Evolutionary conservation across 2,329 filamentous ascomycete genomes (phyloP).

Genomic region (Juglanconis oblonga): DNA sequence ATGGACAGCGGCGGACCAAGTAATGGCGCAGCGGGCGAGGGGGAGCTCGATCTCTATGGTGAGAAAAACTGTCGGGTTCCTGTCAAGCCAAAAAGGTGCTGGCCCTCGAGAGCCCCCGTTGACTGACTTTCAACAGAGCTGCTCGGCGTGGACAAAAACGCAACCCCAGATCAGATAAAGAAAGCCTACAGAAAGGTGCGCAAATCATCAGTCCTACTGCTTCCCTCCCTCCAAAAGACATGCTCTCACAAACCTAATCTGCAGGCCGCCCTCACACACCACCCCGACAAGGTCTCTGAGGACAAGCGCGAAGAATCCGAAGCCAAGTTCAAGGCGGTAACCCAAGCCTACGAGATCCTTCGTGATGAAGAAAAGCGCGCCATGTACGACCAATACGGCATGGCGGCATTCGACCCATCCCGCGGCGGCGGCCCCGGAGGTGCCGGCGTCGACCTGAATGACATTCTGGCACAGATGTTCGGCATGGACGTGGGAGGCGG

Average conservation of each 20-base stretch:
- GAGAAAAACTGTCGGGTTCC: slow-evolving; percentile 17
- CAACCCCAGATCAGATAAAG: slow-evolving; percentile 79
- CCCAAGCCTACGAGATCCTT: slow-evolving; percentile 96
- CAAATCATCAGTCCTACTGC: slow-evolving; percentile 10
- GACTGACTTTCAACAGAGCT: slow-evolving; percentile 55
- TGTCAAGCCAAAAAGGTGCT: not conserved
- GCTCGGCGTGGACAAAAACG: slow-evolving; percentile 69
- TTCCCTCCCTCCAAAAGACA: slow-evolving; percentile 1
- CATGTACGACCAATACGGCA: slow-evolving; percentile 90
- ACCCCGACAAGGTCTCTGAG: slow-evolving; percentile 94
- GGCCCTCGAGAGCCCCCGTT: not conserved
- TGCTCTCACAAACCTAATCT: slow-evolving; percentile 18
- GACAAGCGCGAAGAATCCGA: slow-evolving; percentile 82
- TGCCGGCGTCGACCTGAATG: slow-evolving; percentile 80
- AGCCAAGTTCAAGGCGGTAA: slow-evolving; percentile 86
- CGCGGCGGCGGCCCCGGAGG: slow-evolving; percentile 58
- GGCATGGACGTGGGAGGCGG: slow-evolving; percentile 65
- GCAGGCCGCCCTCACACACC: slow-evolving; percentile 80
- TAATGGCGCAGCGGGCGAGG: slow-evolving; percentile 26
- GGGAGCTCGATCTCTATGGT: slow-evolving; percentile 59
- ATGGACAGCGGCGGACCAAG: slow-evolving; percentile 26
- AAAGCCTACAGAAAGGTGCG: slow-evolving; percentile 92
- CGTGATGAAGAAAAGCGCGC: slow-evolving; percentile 91
- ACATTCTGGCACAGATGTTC: slow-evolving; percentile 93
- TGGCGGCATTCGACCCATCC: slow-evolving; percentile 87